Evolutionary conservation across 2,329 filamentous ascomycete genomes (phyloP).

Genomic region (Pseudogymnoascus sp.): DNA sequence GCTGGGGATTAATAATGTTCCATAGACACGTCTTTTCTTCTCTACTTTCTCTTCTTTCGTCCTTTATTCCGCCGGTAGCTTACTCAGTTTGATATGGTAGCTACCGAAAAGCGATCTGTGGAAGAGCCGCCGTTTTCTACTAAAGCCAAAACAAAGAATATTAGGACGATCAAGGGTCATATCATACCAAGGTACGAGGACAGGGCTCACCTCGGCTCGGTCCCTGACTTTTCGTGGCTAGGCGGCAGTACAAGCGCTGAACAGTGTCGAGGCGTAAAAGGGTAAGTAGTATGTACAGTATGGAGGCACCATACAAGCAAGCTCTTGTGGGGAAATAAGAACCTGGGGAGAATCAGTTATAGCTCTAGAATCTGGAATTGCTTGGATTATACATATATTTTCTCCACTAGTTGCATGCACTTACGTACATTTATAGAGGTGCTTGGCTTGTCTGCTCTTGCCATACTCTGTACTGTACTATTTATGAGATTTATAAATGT

Average conservation of each 20-base stretch:
- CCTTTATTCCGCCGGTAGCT: not conserved
- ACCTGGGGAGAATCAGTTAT: not conserved
- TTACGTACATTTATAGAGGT: not conserved
- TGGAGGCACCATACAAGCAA: not conserved
- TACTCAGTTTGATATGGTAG: not conserved
- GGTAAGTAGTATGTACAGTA: not conserved
- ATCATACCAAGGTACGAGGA: not conserved
- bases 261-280: not conserved
- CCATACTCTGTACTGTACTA: not conserved
- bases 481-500: not conserved
- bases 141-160: not conserved
- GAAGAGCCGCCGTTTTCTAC: not conserved
- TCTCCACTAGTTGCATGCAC: not conserved
- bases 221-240: not conserved
- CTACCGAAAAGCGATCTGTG: not conserved
- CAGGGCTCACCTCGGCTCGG: not conserved
- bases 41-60: not conserved
- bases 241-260: not conserved
- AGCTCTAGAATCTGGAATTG: not conserved
- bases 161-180: not conserved
- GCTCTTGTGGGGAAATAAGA: not conserved
- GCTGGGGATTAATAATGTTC: not conserved
- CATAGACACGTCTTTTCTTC: not conserved
- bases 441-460: not conserved
- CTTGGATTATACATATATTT: not conserved